Evolutionary conservation across 192 early-diverging fungal species (phyloP).

Genomic region (Phycomyces nitens): DNA sequence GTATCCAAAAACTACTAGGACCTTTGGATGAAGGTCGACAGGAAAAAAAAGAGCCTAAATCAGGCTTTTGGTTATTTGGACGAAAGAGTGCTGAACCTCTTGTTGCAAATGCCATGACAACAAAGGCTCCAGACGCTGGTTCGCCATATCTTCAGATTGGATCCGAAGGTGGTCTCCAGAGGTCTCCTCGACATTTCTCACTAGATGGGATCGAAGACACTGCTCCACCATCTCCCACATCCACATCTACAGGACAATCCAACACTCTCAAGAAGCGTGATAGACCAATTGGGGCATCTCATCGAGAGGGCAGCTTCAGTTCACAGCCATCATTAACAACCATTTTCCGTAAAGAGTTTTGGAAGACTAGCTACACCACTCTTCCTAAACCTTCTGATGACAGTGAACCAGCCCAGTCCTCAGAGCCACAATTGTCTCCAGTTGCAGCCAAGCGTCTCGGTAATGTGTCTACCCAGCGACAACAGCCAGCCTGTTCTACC

Average conservation of each 20-base stretch:
- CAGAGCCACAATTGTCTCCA: neutral
- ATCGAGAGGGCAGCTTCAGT: slow-evolving; percentile 8
- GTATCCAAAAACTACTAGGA: neutral
- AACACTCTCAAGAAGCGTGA: neutral
- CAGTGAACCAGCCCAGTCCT: neutral
- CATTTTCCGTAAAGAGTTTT: slow-evolving; percentile 17
- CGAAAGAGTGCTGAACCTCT: slow-evolving; percentile 8
- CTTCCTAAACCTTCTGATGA: neutral
- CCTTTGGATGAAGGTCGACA: neutral
- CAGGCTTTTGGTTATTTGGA: slow-evolving; percentile 18
- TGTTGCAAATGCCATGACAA: neutral
- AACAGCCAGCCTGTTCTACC: too few species aligned
- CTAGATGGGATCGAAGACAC: slow-evolving; percentile 5
- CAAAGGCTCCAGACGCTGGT: neutral
- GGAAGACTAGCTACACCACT: slow-evolving; percentile 3
- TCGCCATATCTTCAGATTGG: neutral
- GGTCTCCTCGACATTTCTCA: slow-evolving; percentile 13
- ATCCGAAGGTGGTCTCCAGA: neutral
- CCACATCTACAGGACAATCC: neutral
- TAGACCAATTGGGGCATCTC: neutral
- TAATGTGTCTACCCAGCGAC: neutral
- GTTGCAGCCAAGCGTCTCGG: neutral
- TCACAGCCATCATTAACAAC: slow-evolving; percentile 8
- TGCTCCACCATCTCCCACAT: neutral
- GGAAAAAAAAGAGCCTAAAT: slow-evolving; percentile 1